Conservation (phyloP, 371 early-diverging fungal genomes). For the Circinella umbellata region DNA sequence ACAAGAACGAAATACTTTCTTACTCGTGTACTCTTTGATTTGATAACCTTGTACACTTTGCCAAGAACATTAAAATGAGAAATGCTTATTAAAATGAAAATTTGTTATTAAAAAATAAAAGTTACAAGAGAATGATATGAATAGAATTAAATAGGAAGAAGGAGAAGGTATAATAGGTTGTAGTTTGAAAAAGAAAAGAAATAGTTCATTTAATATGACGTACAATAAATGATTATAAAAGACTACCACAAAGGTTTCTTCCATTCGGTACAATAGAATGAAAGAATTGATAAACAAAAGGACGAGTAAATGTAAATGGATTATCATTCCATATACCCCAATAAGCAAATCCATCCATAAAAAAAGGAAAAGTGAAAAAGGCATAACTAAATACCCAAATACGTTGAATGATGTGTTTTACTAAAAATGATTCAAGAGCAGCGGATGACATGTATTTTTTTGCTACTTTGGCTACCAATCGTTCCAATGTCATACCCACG, state of each 20-base stretch:
- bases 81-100: too few relatives aligned
- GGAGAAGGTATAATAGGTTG: too few relatives aligned
- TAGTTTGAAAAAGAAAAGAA: too few relatives aligned
- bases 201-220: too few relatives aligned
- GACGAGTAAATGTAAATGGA: constrained; percentile 4
- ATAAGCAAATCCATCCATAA: constrained; percentile 35
- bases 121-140: too few relatives aligned
- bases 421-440: constrained; percentile 14
- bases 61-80: too few relatives aligned
- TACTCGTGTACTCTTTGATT: too few relatives aligned
- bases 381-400: constrained; percentile 32
- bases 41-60: too few relatives aligned
- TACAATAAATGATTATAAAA: too few relatives aligned
- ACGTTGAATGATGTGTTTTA: constrained; percentile 15
- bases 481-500: constrained; percentile 24
- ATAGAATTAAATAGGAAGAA: too few relatives aligned
- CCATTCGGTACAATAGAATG: constrained; percentile 15
- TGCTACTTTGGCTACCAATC: background rate
- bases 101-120: too few relatives aligned
- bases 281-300: constrained; percentile 12
- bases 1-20: too few relatives aligned
- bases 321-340: constrained; percentile 30
- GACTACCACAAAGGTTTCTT: constrained; percentile 21
- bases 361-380: constrained; percentile 27
- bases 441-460: constrained; percentile 15